Percentiles rank a stretch among this genome's conserved stretches.
phyloP scores from a whole-genome alignment of 768 basidiomycete species.

The Boletus subparvulus region DNA sequence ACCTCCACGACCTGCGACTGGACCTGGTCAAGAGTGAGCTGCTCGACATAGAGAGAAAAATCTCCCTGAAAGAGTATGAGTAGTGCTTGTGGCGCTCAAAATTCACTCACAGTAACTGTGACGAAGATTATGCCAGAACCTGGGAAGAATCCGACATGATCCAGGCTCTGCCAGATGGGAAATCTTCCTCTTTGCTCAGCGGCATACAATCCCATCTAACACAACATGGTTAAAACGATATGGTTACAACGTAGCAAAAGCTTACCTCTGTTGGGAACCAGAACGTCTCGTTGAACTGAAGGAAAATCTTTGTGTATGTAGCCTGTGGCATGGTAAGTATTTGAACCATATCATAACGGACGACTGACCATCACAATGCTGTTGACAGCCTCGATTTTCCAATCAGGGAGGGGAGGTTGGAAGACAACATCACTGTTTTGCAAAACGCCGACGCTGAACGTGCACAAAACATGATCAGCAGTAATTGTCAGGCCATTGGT shows the following conservation, averaged over 20 bases:
- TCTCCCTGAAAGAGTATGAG: conserved; percentile 45
- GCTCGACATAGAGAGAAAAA: conserved; percentile 57
- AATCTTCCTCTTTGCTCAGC: conserved; percentile 57
- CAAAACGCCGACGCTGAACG: conserved; percentile 69
- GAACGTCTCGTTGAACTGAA: conserved; percentile 61
- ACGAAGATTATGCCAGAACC: conserved; percentile 50
- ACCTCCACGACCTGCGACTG: conserved; percentile 53
- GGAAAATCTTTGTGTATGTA: conserved; percentile 68
- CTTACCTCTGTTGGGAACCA: conserved; percentile 50
- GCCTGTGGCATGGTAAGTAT: conserved; percentile 29
- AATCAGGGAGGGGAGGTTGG: conserved; percentile 53
- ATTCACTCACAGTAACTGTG: conserved; percentile 23
- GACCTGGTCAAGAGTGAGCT: conserved; percentile 46
- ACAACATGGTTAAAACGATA: not conserved
- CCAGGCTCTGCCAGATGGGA: conserved; percentile 67
- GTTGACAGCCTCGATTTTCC: conserved; percentile 64
- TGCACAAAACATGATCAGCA: conserved; percentile 61
- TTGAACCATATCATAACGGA: not conserved
- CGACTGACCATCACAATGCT: conserved; percentile 54
- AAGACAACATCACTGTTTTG: conserved; percentile 63
- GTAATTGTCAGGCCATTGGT: conserved; percentile 41
- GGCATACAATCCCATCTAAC: conserved; percentile 50
- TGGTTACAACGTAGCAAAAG: not conserved
- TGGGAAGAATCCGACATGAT: conserved; percentile 55
- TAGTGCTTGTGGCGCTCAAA: not conserved